Evolutionary conservation across 75 land plant genomes (phyloP).

Genomic region (Gnetum montanum): DNA sequence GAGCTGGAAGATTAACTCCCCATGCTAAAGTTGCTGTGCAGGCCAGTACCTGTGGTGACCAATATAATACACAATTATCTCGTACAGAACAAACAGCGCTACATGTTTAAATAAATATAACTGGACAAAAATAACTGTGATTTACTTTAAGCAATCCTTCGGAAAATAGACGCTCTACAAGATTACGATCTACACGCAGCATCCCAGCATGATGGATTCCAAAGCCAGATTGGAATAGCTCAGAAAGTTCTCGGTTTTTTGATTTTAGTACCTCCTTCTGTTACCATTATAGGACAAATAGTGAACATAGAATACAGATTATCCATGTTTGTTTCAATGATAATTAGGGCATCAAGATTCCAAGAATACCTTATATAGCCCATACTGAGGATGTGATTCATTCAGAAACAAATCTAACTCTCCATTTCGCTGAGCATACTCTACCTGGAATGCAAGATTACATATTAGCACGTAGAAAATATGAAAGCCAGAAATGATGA

Average conservation of each 20-base stretch:
- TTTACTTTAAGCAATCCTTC: slow-evolving; percentile 79
- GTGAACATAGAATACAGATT: too few species aligned
- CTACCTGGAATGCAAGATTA: slow-evolving; percentile 36
- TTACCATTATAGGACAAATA: slow-evolving; percentile 9
- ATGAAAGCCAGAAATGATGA: too few species aligned
- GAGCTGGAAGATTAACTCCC: slow-evolving; percentile 99
- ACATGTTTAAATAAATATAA: neutral
- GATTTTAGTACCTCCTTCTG: slow-evolving; percentile 90
- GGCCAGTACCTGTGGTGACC: slow-evolving; percentile 68
- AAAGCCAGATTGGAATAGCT: slow-evolving; percentile 65
- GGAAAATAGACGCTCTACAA: slow-evolving; percentile 90
- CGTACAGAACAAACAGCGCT: neutral
- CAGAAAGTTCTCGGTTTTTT: slow-evolving; percentile 72
- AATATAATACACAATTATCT: neutral
- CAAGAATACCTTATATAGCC: slow-evolving; percentile 56
- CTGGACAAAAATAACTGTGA: neutral
- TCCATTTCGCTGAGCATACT: slow-evolving; percentile 52
- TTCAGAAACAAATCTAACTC: slow-evolving; percentile 51
- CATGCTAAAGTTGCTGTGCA: slow-evolving; percentile 99
- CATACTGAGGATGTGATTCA: slow-evolving; percentile 66
- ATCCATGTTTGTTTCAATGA: too few species aligned
- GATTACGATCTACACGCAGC: slow-evolving; percentile 86
- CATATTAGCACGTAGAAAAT: too few species aligned
- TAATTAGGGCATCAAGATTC: too few species aligned
- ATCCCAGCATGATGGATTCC: slow-evolving; percentile 99